phyloP scores from a whole-genome alignment of 345 rosid species.

The Gynandropsis gynandra region DNA sequence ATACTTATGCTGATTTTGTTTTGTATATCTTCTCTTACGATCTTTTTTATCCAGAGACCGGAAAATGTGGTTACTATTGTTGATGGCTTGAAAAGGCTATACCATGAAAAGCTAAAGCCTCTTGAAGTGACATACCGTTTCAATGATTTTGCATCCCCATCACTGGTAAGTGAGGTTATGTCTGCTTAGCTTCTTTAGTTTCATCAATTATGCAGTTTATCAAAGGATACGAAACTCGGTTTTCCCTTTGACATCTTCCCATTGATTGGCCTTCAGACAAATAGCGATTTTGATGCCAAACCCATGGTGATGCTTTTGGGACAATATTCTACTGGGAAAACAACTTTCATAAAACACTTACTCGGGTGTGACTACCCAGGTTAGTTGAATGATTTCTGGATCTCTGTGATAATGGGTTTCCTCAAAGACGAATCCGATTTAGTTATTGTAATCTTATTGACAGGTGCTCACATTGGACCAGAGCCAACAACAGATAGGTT shows the following conservation, averaged over 20 bases:
- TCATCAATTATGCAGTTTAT: constrained; percentile 3
- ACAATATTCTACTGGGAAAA: constrained; percentile 95
- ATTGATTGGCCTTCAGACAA: constrained; percentile 41
- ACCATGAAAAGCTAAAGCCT: constrained; percentile 82
- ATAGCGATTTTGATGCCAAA: constrained; percentile 90
- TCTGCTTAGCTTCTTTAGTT: constrained; percentile 2
- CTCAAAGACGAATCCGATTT: constrained; percentile 8
- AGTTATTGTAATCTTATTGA: constrained; percentile 8
- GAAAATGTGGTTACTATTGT: constrained; percentile 71
- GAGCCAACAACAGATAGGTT: constrained; percentile 99
- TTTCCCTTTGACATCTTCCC: constrained; percentile 13
- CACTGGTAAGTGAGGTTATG: constrained; percentile 47
- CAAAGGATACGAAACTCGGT: background rate
- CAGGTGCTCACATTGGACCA: constrained; percentile 98
- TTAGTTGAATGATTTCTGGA: constrained; percentile 16
- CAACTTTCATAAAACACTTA: constrained; percentile 88
- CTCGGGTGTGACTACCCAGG: constrained; percentile 82
- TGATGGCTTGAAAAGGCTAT: constrained; percentile 83
- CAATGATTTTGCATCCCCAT: constrained; percentile 85
- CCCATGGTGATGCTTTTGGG: constrained; percentile 98
- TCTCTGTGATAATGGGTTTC: background rate
- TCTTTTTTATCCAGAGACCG: constrained; percentile 37
- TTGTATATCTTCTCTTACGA: background rate
- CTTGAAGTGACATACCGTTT: constrained; percentile 71
- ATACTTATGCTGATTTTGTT: too few relatives aligned